Evolutionary conservation across 345 rosid genomes (phyloP).

Genomic region (Ricinus communis): DNA sequence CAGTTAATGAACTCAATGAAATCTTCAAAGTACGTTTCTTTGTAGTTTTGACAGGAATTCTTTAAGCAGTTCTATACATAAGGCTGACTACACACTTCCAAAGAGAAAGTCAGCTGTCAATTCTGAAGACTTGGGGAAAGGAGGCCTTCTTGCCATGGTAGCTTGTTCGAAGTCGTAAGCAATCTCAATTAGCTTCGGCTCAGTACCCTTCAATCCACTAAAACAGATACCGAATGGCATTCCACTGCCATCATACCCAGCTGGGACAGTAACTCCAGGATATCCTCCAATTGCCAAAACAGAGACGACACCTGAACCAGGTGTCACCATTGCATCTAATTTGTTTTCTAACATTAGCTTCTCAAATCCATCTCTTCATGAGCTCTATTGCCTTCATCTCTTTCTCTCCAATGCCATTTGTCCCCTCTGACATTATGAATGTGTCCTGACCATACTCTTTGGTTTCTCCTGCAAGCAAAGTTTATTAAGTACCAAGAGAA

Average conservation of each 20-base stretch:
- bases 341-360: constrained; percentile 12
- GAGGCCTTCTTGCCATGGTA: constrained; percentile 57
- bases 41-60: no score
- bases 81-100: neutral
- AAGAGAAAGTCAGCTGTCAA: neutral
- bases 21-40: no score
- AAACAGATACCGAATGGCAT: constrained; percentile 65
- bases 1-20: no score
- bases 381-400: constrained; percentile 2
- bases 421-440: constrained; percentile 31
- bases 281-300: constrained; percentile 67
- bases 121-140: constrained; percentile 25
- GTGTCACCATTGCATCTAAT: constrained; percentile 57
- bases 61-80: no score
- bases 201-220: constrained; percentile 59
- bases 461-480: constrained; percentile 14
- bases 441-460: constrained; percentile 22
- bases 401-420: constrained; percentile 25
- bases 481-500: neutral
- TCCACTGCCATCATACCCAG: constrained; percentile 50
- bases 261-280: constrained; percentile 69
- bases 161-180: constrained; percentile 75
- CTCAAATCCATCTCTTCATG: constrained; percentile 20
- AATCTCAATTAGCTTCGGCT: constrained; percentile 67
- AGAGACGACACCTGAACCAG: neutral